These are phyloP conservation scores for Pichia sp. DNA, from an alignment of 1,139 yeast genomes.

Conservation along the genomic window DNA sequence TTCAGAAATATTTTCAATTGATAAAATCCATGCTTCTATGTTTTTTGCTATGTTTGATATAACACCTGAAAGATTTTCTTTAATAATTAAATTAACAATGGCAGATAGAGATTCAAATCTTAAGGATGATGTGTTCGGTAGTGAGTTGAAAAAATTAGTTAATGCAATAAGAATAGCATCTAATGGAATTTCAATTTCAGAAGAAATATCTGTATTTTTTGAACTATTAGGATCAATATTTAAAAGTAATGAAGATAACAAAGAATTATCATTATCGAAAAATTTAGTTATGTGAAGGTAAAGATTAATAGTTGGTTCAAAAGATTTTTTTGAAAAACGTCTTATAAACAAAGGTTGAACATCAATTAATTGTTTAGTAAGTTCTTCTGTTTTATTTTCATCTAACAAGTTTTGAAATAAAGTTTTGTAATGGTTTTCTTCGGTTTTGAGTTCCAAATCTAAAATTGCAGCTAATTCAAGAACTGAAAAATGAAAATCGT, in stretches of 20 bases:
- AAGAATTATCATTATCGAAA: constrained; percentile 4
- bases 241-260: constrained; percentile 2
- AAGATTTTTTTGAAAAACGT: constrained; percentile 25
- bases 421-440: constrained; percentile 14
- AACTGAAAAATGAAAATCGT: constrained; percentile 27
- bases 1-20: constrained; percentile 6
- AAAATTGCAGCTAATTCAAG: constrained; percentile 29
- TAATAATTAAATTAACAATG: constrained; percentile 18
- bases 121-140: constrained; percentile 18
- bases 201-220: too few relatives aligned
- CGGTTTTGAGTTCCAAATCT: constrained; percentile 23
- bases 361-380: constrained; percentile 15
- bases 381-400: constrained; percentile 21
- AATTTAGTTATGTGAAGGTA: constrained; percentile 23
- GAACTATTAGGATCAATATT: constrained; percentile 12
- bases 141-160: constrained; percentile 28
- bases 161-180: constrained; percentile 24
- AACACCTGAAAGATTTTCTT: constrained; percentile 17
- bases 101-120: constrained; percentile 22
- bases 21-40: constrained; percentile 8
- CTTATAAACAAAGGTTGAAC: constrained; percentile 16
- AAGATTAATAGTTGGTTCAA: constrained; percentile 29
- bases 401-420: constrained; percentile 19
- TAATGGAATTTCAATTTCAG: too few relatives aligned
- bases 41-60: constrained; percentile 22